Percentiles rank a stretch among this genome's conserved stretches.
Conservation (phyloP, 164 flowering plant species). For the Akebia trifoliata region DNA sequence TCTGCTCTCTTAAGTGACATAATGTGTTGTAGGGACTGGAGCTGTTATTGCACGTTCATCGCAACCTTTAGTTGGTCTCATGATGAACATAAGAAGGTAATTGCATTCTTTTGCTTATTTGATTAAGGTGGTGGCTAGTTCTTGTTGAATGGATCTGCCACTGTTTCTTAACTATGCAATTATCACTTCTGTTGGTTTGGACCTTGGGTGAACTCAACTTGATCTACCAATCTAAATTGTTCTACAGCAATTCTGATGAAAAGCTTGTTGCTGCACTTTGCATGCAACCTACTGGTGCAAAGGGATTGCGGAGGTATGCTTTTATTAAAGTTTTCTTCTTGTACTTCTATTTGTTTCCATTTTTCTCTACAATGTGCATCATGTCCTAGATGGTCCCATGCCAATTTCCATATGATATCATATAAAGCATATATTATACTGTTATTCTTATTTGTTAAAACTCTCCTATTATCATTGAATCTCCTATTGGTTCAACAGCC, state of each 20-base stretch:
- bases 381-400: no score
- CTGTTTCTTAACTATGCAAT: no score
- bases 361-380: no score
- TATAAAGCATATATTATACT: no score
- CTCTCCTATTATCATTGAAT: no score
- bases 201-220: no score
- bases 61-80: conserved; percentile 95
- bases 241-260: conserved; percentile 88
- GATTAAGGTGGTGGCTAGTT: background rate
- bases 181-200: background rate
- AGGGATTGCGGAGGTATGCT: conserved; percentile 45
- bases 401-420: no score
- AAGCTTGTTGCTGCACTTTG: conserved; percentile 96
- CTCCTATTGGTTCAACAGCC: no score
- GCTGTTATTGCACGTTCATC: conserved; percentile 99
- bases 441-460: no score
- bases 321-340: background rate
- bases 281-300: conserved; percentile 37
- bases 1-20: no score
- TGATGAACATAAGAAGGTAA: conserved; percentile 98
- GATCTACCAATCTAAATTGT: background rate
- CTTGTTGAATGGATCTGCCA: no score
- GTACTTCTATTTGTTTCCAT: background rate
- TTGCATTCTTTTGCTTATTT: background rate
- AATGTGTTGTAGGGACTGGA: conserved; percentile 51